Conservation (phyloP, 2,329 filamentous ascomycete genomes). For the Sclerotinia trifoliorum region DNA sequence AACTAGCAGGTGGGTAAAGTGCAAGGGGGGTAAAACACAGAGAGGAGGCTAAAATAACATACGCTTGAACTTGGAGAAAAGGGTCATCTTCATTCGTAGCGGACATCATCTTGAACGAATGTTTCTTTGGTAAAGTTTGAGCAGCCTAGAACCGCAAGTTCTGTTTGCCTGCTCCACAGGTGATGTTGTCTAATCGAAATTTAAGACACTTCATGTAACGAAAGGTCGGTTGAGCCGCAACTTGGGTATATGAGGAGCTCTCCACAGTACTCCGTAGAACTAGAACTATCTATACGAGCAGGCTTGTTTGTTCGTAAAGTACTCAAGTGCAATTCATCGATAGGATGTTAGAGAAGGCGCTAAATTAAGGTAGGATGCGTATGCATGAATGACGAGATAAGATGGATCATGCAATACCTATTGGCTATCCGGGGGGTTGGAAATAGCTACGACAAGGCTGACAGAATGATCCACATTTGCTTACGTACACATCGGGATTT, state of each 20-base stretch:
- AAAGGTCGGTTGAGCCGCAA: constrained; percentile 12
- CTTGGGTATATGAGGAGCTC: constrained; percentile 2
- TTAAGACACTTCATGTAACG: constrained; percentile 6
- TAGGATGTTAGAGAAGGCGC: neutral
- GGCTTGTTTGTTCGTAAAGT: neutral
- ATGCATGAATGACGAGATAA: neutral
- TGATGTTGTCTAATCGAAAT: constrained; percentile 8
- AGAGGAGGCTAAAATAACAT: constrained; percentile 36
- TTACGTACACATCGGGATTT: neutral
- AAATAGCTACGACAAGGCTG: neutral
- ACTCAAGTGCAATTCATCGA: neutral
- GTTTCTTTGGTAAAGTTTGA: neutral
- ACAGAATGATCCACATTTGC: constrained; percentile 1
- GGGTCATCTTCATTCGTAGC: constrained; percentile 66
- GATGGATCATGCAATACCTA: neutral
- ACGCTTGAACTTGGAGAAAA: constrained; percentile 72
- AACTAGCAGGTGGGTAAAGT: neutral
- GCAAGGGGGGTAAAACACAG: constrained; percentile 10
- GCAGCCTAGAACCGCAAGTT: neutral
- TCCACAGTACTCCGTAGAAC: neutral
- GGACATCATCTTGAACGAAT: constrained; percentile 59
- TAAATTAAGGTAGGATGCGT: constrained; percentile 1
- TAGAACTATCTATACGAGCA: neutral
- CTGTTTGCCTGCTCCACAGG: neutral
- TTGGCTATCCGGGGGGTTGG: neutral